Conservation (phyloP, 177 flowering plant genomes). For the Telopea speciosissima region DNA sequence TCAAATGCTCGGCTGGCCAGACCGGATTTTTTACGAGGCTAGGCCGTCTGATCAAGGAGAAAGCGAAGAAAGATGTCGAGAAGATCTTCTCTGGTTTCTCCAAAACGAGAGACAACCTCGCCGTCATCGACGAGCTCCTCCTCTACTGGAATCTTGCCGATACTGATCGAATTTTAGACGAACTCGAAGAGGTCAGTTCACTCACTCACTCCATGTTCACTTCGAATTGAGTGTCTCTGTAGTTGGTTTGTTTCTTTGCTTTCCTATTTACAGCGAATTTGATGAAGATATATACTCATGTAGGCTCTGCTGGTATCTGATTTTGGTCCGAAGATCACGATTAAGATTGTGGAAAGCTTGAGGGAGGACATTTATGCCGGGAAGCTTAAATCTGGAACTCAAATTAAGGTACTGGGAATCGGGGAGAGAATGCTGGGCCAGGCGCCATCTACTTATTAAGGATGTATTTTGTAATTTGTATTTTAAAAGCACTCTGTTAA, state of each 20-base stretch:
- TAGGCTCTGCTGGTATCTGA: constrained; percentile 89
- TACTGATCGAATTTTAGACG: constrained; percentile 89
- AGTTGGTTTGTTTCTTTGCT: too few species aligned
- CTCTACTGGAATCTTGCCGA: constrained; percentile 90
- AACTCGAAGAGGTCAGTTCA: constrained; percentile 76
- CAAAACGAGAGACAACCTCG: constrained; percentile 83
- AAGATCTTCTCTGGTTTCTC: constrained; percentile 86
- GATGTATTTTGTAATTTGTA: neutral
- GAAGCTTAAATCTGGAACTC: constrained; percentile 90
- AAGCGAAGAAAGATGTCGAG: constrained; percentile 92
- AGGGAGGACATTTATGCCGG: constrained; percentile 78
- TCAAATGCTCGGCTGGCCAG: constrained; percentile 64
- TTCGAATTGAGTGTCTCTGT: neutral
- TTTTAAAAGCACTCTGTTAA: neutral
- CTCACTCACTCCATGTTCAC: neutral
- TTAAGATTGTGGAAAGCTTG: constrained; percentile 86
- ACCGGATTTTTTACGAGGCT: constrained; percentile 84
- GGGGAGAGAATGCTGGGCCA: too few species aligned
- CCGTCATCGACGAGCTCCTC: constrained; percentile 88
- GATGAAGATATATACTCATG: constrained; percentile 9
- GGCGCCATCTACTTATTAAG: neutral
- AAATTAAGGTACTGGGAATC: constrained; percentile 64
- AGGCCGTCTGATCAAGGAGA: constrained; percentile 84
- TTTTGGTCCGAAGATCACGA: constrained; percentile 87
- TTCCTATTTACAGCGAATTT: too few species aligned